Evolutionary conservation across 768 basidiomycete species (phyloP), one percentile per base, ranked within the genome.

Genomic region (Boletus rubroflammeus): DNA sequence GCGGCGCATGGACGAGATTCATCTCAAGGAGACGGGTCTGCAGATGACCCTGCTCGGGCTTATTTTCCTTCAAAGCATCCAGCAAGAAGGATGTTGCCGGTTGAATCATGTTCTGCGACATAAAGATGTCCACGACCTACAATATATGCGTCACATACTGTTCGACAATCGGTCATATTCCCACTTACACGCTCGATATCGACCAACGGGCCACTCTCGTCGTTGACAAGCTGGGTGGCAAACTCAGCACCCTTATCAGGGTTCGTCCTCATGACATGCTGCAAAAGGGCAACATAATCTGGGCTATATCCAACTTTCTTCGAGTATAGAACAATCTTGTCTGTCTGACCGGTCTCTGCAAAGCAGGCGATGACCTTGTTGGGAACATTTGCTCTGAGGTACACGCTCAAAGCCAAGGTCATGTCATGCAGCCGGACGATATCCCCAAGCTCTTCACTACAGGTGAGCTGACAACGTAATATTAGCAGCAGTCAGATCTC

Each of bases 281-380:
- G 97, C 36, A 99, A 75, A 21, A 99, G 81, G 11, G 86, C 81
- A 36, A 90, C 86, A 73, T 93, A 99, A 66, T 98, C 97, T 7
- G 97, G 97, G 19, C 76, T 82, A 68, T 97, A 94, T 28, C 85
- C 88, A 54, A 98, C 96, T 69, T 98, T 97, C 83, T 98, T 98
- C 4, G 93, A 87, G 71, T 99, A 99, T 3, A 98, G 75, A 17
- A 98, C 82, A 56, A 99, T 99, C 80, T 99, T 99, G 73, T 98
- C 95, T 35, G 85, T 97, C 73, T 99, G 97, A 17, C 96, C 97
- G 0, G 93, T 93, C 76, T 99, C 97, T 6, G 96, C 97, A 69
- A 99, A 99, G 79, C 95, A 98, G 5, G 97, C 97, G 54, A 98
- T 86, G 67, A 98, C 96, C 76, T 98, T 99, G 80, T 94, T 97